These are phyloP conservation scores for Puccinia polysora DNA, from an alignment of 1,284 basidiomycete genomes.

Conservation along the genomic window DNA sequence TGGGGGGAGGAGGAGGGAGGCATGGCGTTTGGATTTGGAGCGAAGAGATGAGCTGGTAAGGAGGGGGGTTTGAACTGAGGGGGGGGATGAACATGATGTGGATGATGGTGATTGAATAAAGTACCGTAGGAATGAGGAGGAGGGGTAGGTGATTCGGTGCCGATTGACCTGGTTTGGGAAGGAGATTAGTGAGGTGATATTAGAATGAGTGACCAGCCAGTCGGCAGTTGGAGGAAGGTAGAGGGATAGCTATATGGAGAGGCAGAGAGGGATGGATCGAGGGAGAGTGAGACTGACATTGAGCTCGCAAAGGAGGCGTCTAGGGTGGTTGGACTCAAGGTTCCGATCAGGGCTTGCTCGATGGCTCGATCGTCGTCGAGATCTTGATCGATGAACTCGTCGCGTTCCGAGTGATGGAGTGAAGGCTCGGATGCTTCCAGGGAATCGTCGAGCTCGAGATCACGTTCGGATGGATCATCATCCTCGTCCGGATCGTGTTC, in stretches of 20 bases:
- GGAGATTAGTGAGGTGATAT: conserved; percentile 9
- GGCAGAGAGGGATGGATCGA: no score
- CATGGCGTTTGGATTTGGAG: conserved; percentile 18
- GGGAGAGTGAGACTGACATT: conserved; percentile 15
- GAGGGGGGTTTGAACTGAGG: neutral
- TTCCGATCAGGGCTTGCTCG: conserved; percentile 12
- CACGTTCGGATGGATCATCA: no score
- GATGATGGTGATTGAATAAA: conserved; percentile 10
- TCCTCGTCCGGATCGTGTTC: no score
- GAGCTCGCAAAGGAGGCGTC: conserved; percentile 32
- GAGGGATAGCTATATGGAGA: no score
- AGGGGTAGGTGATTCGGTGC: conserved; percentile 34
- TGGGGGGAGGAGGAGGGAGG: conserved; percentile 32
- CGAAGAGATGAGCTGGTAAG: conserved; percentile 23
- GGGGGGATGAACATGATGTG: neutral
- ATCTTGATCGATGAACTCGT: no score
- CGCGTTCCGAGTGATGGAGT: no score
- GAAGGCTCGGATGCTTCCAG: no score
- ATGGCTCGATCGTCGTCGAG: neutral
- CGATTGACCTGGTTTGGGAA: conserved; percentile 7
- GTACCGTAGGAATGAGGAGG: neutral
- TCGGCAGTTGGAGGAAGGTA: neutral
- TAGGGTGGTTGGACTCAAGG: conserved; percentile 20
- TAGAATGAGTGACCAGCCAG: neutral
- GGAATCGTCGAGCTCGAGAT: no score